A percentile compares a stretch with the other conserved stretches of the same genome.
phyloP scores from a whole-genome alignment of 441 rosid species.

The Gossypium lobatum region DNA sequence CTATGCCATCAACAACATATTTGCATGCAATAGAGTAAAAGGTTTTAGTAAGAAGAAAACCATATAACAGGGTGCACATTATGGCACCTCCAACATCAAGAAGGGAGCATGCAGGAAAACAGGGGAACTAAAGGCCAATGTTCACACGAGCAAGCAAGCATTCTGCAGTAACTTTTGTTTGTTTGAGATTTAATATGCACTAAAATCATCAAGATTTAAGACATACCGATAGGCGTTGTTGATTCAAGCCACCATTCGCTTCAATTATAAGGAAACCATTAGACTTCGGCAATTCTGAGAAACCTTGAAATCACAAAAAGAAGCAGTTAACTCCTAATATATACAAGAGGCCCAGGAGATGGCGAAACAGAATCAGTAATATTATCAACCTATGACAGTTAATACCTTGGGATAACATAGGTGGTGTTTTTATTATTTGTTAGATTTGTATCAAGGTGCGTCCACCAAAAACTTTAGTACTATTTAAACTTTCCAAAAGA shows the following conservation, averaged over 20 bases:
- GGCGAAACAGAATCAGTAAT: not conserved
- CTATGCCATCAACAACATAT: not conserved
- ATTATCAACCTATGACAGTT: not conserved
- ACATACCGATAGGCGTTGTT: conserved; percentile 92
- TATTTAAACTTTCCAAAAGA: too few species aligned
- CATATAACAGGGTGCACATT: not conserved
- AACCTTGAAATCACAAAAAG: conserved; percentile 24
- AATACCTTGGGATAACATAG: not conserved
- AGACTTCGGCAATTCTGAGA: conserved; percentile 50
- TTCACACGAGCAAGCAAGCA: not conserved
- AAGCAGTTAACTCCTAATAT: conserved; percentile 16
- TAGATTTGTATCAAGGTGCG: not conserved
- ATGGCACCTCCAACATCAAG: not conserved
- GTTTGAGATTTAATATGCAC: not conserved
- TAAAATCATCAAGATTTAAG: not conserved
- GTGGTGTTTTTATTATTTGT: not conserved
- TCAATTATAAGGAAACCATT: conserved; percentile 89
- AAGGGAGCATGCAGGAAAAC: not conserved
- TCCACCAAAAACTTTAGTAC: too few species aligned
- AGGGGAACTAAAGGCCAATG: not conserved
- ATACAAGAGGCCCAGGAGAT: not conserved
- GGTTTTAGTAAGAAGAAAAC: not conserved
- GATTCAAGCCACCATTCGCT: conserved; percentile 97
- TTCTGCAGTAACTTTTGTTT: not conserved
- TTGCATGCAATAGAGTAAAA: not conserved